A percentile compares a stretch with the other conserved stretches of the same genome.
phyloP scores from a whole-genome alignment of 2,329 filamentous ascomycete species.

The Myriosclerotinia curreyana region DNA sequence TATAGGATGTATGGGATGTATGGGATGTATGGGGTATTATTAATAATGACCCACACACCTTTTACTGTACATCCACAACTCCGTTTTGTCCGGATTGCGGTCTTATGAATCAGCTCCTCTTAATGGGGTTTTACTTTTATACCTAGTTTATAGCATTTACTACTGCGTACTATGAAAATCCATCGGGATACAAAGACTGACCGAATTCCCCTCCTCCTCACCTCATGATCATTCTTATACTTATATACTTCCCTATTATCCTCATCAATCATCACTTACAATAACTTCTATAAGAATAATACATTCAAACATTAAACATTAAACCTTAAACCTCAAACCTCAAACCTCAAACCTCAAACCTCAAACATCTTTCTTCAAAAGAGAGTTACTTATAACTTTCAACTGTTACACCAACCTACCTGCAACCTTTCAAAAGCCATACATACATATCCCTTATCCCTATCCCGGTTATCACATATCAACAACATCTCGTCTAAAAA shows the following conservation, averaged over 20 bases:
- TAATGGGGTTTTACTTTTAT: no score
- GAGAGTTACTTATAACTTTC: no score
- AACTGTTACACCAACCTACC: not conserved
- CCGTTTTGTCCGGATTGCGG: slow-evolving; percentile 20
- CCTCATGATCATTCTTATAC: slow-evolving; percentile 13
- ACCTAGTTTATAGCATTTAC: no score
- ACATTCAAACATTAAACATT: not conserved
- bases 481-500: no score
- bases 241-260: not conserved
- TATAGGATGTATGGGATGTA: no score
- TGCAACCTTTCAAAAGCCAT: not conserved
- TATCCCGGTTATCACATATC: slow-evolving; percentile 17
- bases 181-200: slow-evolving; percentile 22
- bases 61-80: slow-evolving; percentile 4
- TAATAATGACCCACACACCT: not conserved
- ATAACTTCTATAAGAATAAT: slow-evolving; percentile 3
- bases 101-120: slow-evolving; percentile 23
- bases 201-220: slow-evolving; percentile 18
- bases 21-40: no score
- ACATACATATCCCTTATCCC: slow-evolving; percentile 8
- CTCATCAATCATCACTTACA: slow-evolving; percentile 2
- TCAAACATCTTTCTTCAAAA: no score
- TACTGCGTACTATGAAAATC: slow-evolving; percentile 16
- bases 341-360: no score
- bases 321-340: not conserved